These are phyloP conservation scores for Phytophthora sansomeana DNA, from an alignment of 352 stramenopile genomes.

Conservation along the genomic window DNA sequence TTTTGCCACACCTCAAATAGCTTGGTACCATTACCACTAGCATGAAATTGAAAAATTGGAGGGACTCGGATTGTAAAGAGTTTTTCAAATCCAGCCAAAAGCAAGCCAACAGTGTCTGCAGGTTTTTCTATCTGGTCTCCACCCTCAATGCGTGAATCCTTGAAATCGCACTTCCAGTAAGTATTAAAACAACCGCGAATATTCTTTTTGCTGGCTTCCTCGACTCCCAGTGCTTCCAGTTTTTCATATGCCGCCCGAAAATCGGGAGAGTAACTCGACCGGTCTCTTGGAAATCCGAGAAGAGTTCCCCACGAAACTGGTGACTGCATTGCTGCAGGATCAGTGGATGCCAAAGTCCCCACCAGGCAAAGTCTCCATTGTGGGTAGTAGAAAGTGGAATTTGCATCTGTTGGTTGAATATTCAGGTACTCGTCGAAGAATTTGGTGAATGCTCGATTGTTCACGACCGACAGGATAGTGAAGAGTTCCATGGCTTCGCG, in stretches of 20 bases:
- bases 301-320: background rate
- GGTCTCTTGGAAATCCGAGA: background rate
- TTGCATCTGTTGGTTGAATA: too few relatives aligned
- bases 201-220: background rate
- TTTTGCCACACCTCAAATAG: background rate
- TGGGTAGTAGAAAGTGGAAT: background rate
- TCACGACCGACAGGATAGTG: background rate
- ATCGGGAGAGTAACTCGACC: background rate
- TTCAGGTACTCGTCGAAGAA: background rate
- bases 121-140: background rate
- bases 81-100: background rate
- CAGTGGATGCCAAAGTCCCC: background rate
- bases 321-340: background rate
- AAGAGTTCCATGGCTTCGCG: slow-evolving; percentile 17
- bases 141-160: background rate
- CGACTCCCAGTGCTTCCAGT: background rate
- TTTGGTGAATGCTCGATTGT: background rate
- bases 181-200: background rate
- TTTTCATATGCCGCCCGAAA: background rate
- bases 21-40: background rate
- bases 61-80: background rate
- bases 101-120: background rate
- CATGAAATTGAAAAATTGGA: background rate
- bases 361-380: background rate
- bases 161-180: background rate